Base-by-base conservation (phyloP, 108 stramenopile genomes). In the Aurantiochytrium sp. region DNA sequence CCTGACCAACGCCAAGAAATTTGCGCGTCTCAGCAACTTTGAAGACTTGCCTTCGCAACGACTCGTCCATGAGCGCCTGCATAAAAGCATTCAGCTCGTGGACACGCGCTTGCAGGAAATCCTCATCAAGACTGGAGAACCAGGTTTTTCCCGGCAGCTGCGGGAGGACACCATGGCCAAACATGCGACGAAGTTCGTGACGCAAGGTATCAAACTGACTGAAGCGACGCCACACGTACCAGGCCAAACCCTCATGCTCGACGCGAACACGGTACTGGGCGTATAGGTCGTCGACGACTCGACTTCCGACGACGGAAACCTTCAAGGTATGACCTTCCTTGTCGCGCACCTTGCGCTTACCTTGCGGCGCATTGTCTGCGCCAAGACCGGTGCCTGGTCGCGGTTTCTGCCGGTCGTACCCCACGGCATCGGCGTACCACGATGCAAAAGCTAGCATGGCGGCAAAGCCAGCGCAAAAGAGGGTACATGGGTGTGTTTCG, bases 121-220 rank as follows among this genome's bases (percentile, higher is more conserved):
- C 45, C n/a, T 83, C 76, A 23, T 83, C 76, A 12, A 83, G 76
- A 3, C 45, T 53, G n/a, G 76, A 83, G 51, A 83, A 83, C 76
- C 76, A 83, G 28, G 76, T 83, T 23, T 83, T 83, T 0, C n/a
- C n/a, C 51, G 76, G 76, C n/a, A 83, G 76, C 76, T 83, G 76
- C 3, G 76, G 76, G 49, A 83, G 76, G 18, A 83, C 51, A 12
- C 76, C 76, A 53, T 83, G 76, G n/a, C 49, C 76, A 53, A 83
- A 83, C 76, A 83, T 53, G 49, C 76, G 45, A 18, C 76, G 45
- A 12, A 83, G 51, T 23, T 83, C 76, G 51, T 83, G 76, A 8
- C 76, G 45, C 51, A 83, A 23, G 3, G 45, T 83, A 35, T 83
- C 76, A 35, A 83, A 83, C 76, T 83, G 76, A 23, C 49, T 53